phyloP scores from a whole-genome alignment of 768 basidiomycete genomes.

The Lactarius sanguifluus region DNA sequence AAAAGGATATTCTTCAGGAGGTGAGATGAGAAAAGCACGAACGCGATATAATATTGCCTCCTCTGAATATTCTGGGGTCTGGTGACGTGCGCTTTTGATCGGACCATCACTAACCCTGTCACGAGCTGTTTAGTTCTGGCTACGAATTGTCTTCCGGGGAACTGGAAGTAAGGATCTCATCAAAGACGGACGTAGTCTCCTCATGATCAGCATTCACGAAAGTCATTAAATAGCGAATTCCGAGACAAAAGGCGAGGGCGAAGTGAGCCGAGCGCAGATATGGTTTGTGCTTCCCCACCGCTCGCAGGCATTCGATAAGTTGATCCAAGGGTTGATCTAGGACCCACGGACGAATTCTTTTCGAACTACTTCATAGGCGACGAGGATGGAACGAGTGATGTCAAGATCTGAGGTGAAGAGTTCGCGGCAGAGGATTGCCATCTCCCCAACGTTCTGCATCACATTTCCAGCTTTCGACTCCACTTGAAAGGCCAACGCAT shows the following conservation, averaged over 20 bases:
- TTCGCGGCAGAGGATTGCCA: neutral
- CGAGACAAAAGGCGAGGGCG: neutral
- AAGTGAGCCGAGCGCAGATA: neutral
- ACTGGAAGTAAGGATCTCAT: neutral
- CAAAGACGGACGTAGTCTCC: neutral
- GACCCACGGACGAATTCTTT: neutral
- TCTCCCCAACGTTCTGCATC: neutral
- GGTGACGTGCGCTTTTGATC: neutral
- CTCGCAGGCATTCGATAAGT: neutral
- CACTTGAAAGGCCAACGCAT: neutral
- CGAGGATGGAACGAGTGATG: neutral
- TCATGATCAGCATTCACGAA: neutral
- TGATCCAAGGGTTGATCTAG: neutral
- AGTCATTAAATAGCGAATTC: neutral
- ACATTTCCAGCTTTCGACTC: neutral
- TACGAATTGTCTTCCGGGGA: neutral
- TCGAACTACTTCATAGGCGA: neutral
- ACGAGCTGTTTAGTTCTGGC: neutral
- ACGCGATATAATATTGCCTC: neutral
- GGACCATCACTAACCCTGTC: neutral
- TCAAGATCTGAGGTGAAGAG: neutral
- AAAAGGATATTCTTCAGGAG: neutral
- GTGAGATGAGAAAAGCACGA: conserved; percentile 2
- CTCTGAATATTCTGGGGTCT: conserved; percentile 3
- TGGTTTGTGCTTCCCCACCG: neutral